A percentile compares a stretch with the other conserved stretches of the same genome.
phyloP scores from a whole-genome alignment of 352 stramenopile genomes.

The Pythium folliculosum region DNA sequence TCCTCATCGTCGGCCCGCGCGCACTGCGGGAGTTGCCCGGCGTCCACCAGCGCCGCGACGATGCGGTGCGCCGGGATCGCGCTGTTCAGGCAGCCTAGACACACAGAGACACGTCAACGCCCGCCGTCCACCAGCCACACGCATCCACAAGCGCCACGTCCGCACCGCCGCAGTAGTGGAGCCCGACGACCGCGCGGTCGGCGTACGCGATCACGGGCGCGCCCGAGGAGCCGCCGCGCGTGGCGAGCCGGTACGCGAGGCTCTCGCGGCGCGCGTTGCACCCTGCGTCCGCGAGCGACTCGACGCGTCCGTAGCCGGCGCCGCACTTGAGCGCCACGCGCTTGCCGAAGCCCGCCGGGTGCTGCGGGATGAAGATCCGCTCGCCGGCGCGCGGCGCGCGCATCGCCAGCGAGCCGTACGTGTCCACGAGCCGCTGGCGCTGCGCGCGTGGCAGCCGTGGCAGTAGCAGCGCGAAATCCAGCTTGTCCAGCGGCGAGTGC shows the following conservation, averaged over 20 bases:
- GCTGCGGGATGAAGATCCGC: slow-evolving; percentile 59
- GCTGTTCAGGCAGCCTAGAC: slow-evolving; percentile 39
- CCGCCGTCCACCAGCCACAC: too few species aligned
- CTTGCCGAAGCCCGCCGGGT: slow-evolving; percentile 48
- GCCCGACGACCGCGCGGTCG: slow-evolving; percentile 43
- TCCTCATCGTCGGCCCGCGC: background rate
- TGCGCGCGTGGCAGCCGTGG: slow-evolving; percentile 22
- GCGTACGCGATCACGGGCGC: slow-evolving; percentile 42
- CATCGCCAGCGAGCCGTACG: slow-evolving; percentile 52
- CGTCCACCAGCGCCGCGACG: slow-evolving; percentile 28
- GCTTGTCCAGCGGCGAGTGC: slow-evolving; percentile 23
- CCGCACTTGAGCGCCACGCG: slow-evolving; percentile 48
- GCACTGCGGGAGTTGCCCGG: slow-evolving; percentile 28
- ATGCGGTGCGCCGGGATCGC: slow-evolving; percentile 41
- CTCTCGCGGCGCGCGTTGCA: slow-evolving; percentile 39
- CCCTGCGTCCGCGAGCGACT: slow-evolving; percentile 28
- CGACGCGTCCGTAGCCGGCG: slow-evolving; percentile 31
- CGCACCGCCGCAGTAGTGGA: slow-evolving; percentile 54
- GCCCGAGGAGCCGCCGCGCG: slow-evolving; percentile 51
- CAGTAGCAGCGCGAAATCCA: slow-evolving; percentile 48
- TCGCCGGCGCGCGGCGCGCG: slow-evolving; percentile 30
- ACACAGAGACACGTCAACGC: too few species aligned
- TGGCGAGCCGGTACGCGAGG: slow-evolving; percentile 48
- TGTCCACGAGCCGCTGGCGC: slow-evolving; percentile 24
- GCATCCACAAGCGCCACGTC: background rate